Evolutionary conservation across 352 stramenopile species (phyloP).

Genomic region (Phytophthora tubulina): DNA sequence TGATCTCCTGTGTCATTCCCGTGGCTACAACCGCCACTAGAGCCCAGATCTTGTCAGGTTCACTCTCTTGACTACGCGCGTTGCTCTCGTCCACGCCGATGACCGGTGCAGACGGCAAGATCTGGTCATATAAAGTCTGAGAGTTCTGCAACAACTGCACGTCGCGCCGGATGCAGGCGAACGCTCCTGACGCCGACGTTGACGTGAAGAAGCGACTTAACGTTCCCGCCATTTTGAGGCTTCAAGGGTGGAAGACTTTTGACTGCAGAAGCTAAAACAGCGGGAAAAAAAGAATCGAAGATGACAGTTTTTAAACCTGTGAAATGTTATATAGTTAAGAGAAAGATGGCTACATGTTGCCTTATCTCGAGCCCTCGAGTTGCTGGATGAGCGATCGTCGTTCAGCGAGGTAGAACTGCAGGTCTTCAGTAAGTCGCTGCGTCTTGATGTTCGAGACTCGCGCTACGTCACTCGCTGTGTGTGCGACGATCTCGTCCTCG

Average conservation of each 20-base stretch:
- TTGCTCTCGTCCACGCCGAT: slow-evolving; percentile 34
- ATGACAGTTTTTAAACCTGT: slow-evolving; percentile 4
- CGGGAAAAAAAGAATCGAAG: slow-evolving; percentile 18
- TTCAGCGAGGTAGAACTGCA: slow-evolving; percentile 36
- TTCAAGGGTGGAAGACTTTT: slow-evolving; percentile 25
- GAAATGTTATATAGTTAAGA: slow-evolving; percentile 1
- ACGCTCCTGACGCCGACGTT: slow-evolving; percentile 20
- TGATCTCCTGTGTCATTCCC: slow-evolving; percentile 51
- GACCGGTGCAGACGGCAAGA: slow-evolving; percentile 33
- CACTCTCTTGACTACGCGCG: slow-evolving; percentile 27
- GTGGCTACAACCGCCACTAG: slow-evolving; percentile 61
- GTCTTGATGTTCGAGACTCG: slow-evolving; percentile 13
- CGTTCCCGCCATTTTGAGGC: slow-evolving; percentile 56
- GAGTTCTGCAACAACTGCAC: slow-evolving; percentile 39
- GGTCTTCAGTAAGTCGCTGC: slow-evolving; percentile 26
- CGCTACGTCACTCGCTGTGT: slow-evolving; percentile 4
- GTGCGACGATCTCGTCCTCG: slow-evolving; percentile 21
- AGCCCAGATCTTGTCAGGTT: slow-evolving; percentile 52
- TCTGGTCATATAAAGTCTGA: slow-evolving; percentile 55
- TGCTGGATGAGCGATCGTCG: slow-evolving; percentile 33
- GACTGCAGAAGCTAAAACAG: slow-evolving; percentile 20
- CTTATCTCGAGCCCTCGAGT: slow-evolving; percentile 24
- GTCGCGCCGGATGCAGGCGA: slow-evolving; percentile 38
- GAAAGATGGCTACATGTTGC: background rate
- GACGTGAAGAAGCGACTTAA: slow-evolving; percentile 36